Conservation (phyloP, 2,329 filamentous ascomycete genomes). For the Colletotrichum tofieldiae region DNA sequence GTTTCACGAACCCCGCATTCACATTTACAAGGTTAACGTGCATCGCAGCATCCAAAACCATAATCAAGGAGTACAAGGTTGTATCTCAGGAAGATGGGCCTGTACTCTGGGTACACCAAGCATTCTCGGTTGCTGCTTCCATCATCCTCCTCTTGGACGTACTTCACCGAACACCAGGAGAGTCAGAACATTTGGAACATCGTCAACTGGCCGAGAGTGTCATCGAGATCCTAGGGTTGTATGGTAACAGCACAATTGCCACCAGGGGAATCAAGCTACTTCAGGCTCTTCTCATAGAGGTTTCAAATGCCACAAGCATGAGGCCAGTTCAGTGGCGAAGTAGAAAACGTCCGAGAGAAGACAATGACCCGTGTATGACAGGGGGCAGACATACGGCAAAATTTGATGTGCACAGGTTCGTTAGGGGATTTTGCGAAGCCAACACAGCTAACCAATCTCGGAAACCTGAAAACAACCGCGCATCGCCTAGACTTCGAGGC, state of each 20-base stretch:
- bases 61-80: slow-evolving; percentile 50
- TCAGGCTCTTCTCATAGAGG: slow-evolving; percentile 49
- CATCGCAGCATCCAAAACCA: slow-evolving; percentile 56
- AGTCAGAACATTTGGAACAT: slow-evolving; percentile 50
- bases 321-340: neutral
- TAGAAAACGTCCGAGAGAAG: slow-evolving; percentile 17
- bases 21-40: slow-evolving; percentile 54
- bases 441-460: slow-evolving; percentile 25
- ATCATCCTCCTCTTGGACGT: slow-evolving; percentile 52
- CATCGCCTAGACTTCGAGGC: neutral
- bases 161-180: slow-evolving; percentile 47
- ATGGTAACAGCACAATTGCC: slow-evolving; percentile 56
- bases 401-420: slow-evolving; percentile 49
- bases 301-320: neutral
- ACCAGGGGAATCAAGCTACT: slow-evolving; percentile 55
- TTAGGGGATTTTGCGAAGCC: slow-evolving; percentile 48
- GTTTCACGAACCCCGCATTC: slow-evolving; percentile 52
- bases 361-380: neutral
- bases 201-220: slow-evolving; percentile 52
- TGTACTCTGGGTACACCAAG: slow-evolving; percentile 49
- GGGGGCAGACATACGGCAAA: neutral
- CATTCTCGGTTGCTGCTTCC: slow-evolving; percentile 49
- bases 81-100: slow-evolving; percentile 46
- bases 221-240: slow-evolving; percentile 51
- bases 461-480: slow-evolving; percentile 1